Evolutionary conservation across 2,329 filamentous ascomycete genomes (phyloP).

Genomic region (Colletotrichum brevisporum): DNA sequence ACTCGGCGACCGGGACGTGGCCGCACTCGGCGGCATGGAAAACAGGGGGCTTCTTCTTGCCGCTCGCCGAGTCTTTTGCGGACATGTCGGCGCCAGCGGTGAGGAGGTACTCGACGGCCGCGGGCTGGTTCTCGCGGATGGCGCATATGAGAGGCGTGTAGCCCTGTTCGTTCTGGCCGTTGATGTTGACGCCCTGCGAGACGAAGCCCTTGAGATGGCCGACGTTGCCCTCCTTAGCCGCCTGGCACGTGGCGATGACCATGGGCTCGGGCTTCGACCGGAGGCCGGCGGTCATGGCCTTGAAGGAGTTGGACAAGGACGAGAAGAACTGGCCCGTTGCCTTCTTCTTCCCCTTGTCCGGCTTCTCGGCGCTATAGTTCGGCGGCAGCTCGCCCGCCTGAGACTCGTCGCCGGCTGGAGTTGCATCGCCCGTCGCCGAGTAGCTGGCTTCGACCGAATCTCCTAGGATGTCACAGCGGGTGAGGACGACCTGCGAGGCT

Average conservation of each 20-base stretch:
- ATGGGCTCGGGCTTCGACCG: slow-evolving; percentile 54
- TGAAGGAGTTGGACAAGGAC: slow-evolving; percentile 52
- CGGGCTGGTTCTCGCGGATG: slow-evolving; percentile 49
- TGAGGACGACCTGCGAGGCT: slow-evolving; percentile 29
- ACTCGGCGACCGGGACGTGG: slow-evolving; percentile 31
- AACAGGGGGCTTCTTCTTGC: slow-evolving; percentile 43
- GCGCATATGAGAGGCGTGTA: slow-evolving; percentile 53
- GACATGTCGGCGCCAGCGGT: slow-evolving; percentile 48
- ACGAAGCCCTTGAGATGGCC: slow-evolving; percentile 51
- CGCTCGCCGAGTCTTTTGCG: slow-evolving; percentile 38
- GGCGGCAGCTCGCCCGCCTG: slow-evolving; percentile 2
- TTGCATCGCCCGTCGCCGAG: neutral
- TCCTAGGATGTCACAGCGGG: slow-evolving; percentile 16
- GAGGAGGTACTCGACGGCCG: slow-evolving; percentile 51
- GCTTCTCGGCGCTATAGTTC: slow-evolving; percentile 2
- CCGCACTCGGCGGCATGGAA: slow-evolving; percentile 43
- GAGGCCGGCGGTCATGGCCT: slow-evolving; percentile 51
- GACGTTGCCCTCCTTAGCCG: slow-evolving; percentile 50
- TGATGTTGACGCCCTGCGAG: slow-evolving; percentile 52
- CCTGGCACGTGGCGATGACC: slow-evolving; percentile 54
- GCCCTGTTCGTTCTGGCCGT: slow-evolving; percentile 53
- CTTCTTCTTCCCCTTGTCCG: slow-evolving; percentile 36
- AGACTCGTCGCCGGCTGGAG: neutral
- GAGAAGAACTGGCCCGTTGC: slow-evolving; percentile 43
- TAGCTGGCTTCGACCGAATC: slow-evolving; percentile 4